Base-by-base conservation (phyloP, 2,329 filamentous ascomycete species). In the Talaromyces atroroseus region DNA sequence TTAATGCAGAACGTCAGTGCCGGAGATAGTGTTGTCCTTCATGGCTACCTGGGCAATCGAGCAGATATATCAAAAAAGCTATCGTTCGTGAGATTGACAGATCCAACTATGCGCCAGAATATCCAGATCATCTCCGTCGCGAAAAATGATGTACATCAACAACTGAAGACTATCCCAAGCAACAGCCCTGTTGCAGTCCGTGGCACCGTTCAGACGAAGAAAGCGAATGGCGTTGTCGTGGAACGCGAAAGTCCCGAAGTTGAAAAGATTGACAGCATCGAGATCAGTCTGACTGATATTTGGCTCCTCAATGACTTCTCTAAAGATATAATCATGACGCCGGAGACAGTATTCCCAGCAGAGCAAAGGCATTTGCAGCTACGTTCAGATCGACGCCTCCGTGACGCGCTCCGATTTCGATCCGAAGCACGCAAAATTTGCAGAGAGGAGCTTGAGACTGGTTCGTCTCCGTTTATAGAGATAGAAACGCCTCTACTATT, bases 401-500 rank as follows among this genome's bases (percentile, higher is more conserved):
- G 83, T 21, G 74, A 86, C 1, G 83, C 91, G 3, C 78, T 99
- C 2, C 70, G 77, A 1, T 86, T 92, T 61, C 83, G 95, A n/a
- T 80, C 83, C 23, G 76, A 78, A 61, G 78, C 87, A 3, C 78
- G 76, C 4, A 78, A 78, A 57, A 73, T 78, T 32, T 83, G 78
- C 60, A 78, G 80, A 47, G 66, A 78, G 8, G 78, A 81, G 55
- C 75, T 91, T 32, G 76, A 80, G 16, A 70, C 77, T 5, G 77
- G 79, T 24, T 80, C 78, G 1, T 71, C 70, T 2, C 62, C 67
- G 0, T 92, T 92, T 65, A 77, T 82, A 12, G 88, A 97, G 63
- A 82, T 97, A 32, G 94, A 99, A 70, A 99, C 94, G 0, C 94
- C 94, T 0, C 76, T 96, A 3, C 80, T 99, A 0, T 99, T 99